Conservation (phyloP, 805 yeast genomes). For the Zygosaccharomyces pseudorouxii region DNA sequence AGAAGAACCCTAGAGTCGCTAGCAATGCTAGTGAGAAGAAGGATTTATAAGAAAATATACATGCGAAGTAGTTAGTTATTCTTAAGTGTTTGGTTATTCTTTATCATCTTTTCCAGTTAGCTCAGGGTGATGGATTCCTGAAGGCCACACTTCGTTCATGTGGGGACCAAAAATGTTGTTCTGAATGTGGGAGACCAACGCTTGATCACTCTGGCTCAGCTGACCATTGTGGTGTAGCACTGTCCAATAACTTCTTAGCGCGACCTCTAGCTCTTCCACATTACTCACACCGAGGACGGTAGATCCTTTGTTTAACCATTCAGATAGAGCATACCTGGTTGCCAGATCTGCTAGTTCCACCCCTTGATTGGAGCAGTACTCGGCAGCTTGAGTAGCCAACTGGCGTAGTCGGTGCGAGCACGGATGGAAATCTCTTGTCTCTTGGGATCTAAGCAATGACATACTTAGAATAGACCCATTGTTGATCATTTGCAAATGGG, state of each 20-base stretch:
- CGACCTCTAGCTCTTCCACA: constrained; percentile 57
- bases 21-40: constrained; percentile 18
- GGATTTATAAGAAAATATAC: constrained; percentile 12
- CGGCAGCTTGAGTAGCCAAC: constrained; percentile 42
- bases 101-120: not conserved
- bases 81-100: not conserved
- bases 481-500: constrained; percentile 54
- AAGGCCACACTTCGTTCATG: constrained; percentile 62
- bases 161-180: constrained; percentile 46
- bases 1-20: constrained; percentile 11
- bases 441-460: constrained; percentile 70
- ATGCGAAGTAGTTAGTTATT: not conserved
- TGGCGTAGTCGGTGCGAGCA: constrained; percentile 55
- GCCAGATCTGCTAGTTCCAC: constrained; percentile 79
- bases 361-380: constrained; percentile 39
- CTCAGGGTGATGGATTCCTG: constrained; percentile 37
- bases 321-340: constrained; percentile 63
- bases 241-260: constrained; percentile 52
- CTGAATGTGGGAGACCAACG: constrained; percentile 42
- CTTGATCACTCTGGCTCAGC: constrained; percentile 41
- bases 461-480: constrained; percentile 85
- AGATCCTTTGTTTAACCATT: constrained; percentile 52
- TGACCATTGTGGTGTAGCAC: constrained; percentile 36
- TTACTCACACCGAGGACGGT: constrained; percentile 77
- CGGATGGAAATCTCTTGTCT: constrained; percentile 77